Evolutionary conservation across 257 asterid species (phyloP).

Genomic region (Capsicum pubescens): DNA sequence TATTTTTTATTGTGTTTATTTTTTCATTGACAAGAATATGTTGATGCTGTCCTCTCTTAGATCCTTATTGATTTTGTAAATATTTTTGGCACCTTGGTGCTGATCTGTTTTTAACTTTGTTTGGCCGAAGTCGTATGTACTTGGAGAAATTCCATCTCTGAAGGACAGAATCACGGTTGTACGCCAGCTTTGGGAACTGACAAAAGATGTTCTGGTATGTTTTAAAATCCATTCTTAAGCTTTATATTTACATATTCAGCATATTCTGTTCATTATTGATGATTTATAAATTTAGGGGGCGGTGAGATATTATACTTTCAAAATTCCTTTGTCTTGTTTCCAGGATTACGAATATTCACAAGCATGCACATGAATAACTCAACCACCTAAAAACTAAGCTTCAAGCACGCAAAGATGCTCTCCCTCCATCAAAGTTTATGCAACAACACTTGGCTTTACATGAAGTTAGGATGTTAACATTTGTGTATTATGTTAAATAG

Average conservation of each 20-base stretch:
- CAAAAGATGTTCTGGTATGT: constrained; percentile 83
- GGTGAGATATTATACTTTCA: not conserved
- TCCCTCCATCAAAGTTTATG: not conserved
- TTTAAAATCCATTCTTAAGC: constrained; percentile 3
- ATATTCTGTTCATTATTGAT: not conserved
- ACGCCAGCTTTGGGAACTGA: constrained; percentile 95
- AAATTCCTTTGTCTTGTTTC: not conserved
- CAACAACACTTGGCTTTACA: not conserved
- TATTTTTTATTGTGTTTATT: not conserved
- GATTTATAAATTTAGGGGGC: constrained; percentile 2
- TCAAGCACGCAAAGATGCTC: not conserved
- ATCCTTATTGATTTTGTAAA: constrained; percentile 18
- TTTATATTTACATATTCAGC: not conserved
- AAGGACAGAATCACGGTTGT: constrained; percentile 88
- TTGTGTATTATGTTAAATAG: not conserved
- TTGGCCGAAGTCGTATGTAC: constrained; percentile 83
- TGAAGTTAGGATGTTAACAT: not conserved
- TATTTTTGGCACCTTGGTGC: constrained; percentile 27
- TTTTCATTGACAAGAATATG: not conserved
- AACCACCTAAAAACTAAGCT: not conserved
- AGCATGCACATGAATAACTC: not conserved
- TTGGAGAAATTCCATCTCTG: constrained; percentile 92
- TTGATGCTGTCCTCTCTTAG: not conserved
- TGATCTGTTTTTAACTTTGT: constrained; percentile 32
- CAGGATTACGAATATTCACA: not conserved